Percentiles rank a stretch among this genome's conserved stretches.
These are phyloP conservation scores for Plasmodium knowlesi DNA, from an alignment of 169 alveolate genomes.

Conservation along the genomic window DNA sequence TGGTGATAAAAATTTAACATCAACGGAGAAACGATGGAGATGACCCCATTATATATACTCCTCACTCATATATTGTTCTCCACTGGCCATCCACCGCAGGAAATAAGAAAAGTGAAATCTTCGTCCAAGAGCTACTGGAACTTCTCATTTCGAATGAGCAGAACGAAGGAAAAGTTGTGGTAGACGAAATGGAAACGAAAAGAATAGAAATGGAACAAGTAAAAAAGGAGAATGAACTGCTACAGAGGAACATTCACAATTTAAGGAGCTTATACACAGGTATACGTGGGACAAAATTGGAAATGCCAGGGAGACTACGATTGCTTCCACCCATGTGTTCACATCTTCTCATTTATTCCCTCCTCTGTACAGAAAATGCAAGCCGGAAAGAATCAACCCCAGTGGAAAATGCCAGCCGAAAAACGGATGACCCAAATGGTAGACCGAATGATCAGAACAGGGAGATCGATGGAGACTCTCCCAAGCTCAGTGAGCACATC, in stretches of 20 bases:
- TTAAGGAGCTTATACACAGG: constrained; percentile 15
- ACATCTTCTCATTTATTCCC: not conserved
- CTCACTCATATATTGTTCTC: not conserved
- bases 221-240: constrained; percentile 22
- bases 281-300: not conserved
- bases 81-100: not conserved
- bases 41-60: not conserved
- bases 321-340: not conserved
- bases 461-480: not conserved
- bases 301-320: not conserved
- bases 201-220: constrained; percentile 32
- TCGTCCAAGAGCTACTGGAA: constrained; percentile 33
- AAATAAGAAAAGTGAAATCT: constrained; percentile 46
- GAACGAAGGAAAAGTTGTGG: constrained; percentile 1
- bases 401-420: not conserved
- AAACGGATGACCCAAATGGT: not conserved
- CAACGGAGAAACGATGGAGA: not conserved
- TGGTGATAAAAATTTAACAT: not conserved
- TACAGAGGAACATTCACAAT: constrained; percentile 8
- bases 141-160: constrained; percentile 24
- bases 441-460: not conserved
- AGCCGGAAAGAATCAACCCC: not conserved
- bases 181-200: constrained; percentile 9
- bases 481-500: not conserved
- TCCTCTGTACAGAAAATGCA: not conserved